Conservation (phyloP, 2,329 filamentous ascomycete species). For the Nemania diffusa region DNA sequence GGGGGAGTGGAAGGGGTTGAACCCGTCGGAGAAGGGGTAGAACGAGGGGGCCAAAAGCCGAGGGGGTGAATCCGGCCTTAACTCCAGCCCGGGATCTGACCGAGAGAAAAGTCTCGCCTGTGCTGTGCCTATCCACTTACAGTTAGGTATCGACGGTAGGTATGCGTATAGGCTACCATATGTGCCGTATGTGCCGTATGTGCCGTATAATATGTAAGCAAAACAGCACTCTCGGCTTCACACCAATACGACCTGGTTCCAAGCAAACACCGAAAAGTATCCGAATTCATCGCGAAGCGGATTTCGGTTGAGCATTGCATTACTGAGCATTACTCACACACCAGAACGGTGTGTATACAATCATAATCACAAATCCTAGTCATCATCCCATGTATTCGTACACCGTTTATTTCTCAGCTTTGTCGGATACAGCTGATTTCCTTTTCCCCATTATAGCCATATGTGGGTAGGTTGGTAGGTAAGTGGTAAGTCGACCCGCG, state of each 20-base stretch:
- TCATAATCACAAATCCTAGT: background rate
- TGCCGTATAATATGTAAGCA: constrained; percentile 17
- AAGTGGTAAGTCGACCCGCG: background rate
- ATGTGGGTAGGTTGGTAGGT: background rate
- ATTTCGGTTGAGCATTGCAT: constrained; percentile 17
- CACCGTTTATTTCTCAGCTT: constrained; percentile 30
- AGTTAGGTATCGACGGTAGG: background rate
- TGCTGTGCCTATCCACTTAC: no score
- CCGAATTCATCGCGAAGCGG: background rate
- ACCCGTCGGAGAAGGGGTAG: background rate
- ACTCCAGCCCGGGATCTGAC: constrained; percentile 33
- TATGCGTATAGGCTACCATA: no score
- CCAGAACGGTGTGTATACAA: background rate
- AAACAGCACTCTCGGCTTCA: background rate
- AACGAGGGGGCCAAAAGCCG: constrained; percentile 7
- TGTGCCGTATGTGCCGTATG: no score
- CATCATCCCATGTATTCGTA: no score
- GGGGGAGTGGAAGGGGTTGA: no score
- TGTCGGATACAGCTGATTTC: background rate
- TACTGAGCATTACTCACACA: constrained; percentile 30
- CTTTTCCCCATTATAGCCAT: background rate
- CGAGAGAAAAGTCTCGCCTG: background rate
- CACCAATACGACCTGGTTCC: background rate
- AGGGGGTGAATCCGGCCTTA: constrained; percentile 24
- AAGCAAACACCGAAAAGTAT: constrained; percentile 28